Conservation (phyloP, 371 early-diverging fungal species). For the Syncephalastrum contaminatum region DNA sequence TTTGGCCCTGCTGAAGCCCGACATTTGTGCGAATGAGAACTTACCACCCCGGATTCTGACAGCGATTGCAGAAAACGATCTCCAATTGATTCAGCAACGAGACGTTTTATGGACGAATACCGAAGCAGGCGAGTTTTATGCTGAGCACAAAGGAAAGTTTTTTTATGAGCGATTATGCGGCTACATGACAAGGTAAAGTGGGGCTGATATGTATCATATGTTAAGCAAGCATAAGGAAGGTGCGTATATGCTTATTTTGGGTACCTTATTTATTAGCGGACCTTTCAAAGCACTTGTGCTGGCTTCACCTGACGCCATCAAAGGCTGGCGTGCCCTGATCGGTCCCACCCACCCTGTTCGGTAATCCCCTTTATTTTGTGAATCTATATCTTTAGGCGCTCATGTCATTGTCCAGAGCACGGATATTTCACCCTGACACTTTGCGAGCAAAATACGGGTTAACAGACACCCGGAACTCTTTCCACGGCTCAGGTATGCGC, state of each 20-base stretch:
- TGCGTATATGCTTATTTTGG: background rate
- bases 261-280: conserved; percentile 37
- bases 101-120: conserved; percentile 58
- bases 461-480: conserved; percentile 82
- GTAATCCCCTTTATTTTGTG: conserved; percentile 29
- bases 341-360: conserved; percentile 69
- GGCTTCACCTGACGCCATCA: conserved; percentile 61
- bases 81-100: conserved; percentile 47
- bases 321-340: conserved; percentile 61
- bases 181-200: conserved; percentile 72
- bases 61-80: conserved; percentile 41
- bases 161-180: conserved; percentile 69
- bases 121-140: conserved; percentile 65
- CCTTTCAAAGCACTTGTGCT: conserved; percentile 61
- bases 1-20: conserved; percentile 77
- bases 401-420: conserved; percentile 44
- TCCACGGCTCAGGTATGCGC: conserved; percentile 70
- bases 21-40: conserved; percentile 65
- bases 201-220: too few species aligned
- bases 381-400: background rate
- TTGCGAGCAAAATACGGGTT: conserved; percentile 75
- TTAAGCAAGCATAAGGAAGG: background rate
- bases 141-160: conserved; percentile 65
- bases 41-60: conserved; percentile 36
- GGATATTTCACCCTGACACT: conserved; percentile 56